Evolutionary conservation across 805 yeast species (phyloP), one percentile per base, ranked within the genome.

Genomic region (Candida glaebosa): DNA sequence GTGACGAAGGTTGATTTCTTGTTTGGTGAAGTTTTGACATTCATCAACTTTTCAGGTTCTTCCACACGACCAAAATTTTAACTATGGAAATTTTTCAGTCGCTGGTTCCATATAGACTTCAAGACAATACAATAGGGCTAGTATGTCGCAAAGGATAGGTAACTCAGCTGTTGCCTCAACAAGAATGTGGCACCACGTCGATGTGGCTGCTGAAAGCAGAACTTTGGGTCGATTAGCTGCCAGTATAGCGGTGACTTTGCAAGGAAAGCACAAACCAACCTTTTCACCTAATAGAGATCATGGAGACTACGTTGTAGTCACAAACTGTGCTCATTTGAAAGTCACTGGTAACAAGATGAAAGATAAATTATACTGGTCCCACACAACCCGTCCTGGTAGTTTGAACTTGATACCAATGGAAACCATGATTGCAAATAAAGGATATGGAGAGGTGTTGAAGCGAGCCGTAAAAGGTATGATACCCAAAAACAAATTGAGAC

Each of bases 231-330:
- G 98, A 58, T 63, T 93, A 43, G 98, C 99, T 3, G 74, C 96
- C 1, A 75, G 82, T 43, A 89, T 93, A 42, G 97, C 99, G 18
- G 72, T 81, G 22, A 82, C 93, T 0, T 73, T 93, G 32, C 88
- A 87, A 66, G 99, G 99, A n/a, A 93, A 93, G 63, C 97, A 93
- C 69, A 93, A 93, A 71, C 99, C 99, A 3, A 77, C 88, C 0
- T 84, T 67, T 50, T 87, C 89, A 54, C 71, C 71, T 22, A 67
- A 67, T 51, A 59, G 84, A 60, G 99, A 93, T 66, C 80, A 82
- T 49, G 99, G 99, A 10, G 99, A 93, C 64, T 93, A 90, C 57
- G 97, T 93, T 9, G 98, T 93, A 9, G 96, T 91, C 2, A 86
- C 97, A 10, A 95, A 93, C 68, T 89, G 96, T 57, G 76, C 87